Evolutionary conservation across 768 basidiomycete species (phyloP).

Genomic region (Sistotremastrum niveocremeum): DNA sequence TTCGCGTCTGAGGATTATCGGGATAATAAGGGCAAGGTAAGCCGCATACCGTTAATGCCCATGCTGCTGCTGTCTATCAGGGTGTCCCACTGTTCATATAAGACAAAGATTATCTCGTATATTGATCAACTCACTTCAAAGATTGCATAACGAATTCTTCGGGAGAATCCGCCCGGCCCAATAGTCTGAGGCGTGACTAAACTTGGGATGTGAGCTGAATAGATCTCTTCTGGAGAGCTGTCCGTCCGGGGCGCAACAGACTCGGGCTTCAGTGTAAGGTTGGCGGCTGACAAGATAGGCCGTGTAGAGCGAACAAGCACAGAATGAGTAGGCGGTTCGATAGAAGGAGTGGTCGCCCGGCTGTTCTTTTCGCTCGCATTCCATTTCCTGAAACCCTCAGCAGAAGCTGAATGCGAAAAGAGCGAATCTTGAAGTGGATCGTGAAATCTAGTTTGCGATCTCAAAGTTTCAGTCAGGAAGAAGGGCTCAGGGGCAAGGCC

Average conservation of each 20-base stretch:
- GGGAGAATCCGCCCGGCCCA: slow-evolving; percentile 46
- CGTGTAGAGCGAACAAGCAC: slow-evolving; percentile 53
- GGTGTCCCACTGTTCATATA: slow-evolving; percentile 57
- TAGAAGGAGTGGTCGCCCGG: slow-evolving; percentile 17
- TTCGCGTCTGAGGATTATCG: slow-evolving; percentile 16
- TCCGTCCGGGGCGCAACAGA: slow-evolving; percentile 7
- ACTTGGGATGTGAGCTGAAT: slow-evolving; percentile 61
- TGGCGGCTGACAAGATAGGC: slow-evolving; percentile 39
- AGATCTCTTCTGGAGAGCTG: slow-evolving; percentile 41
- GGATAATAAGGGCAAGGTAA: neutral
- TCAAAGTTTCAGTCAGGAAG: slow-evolving; percentile 74
- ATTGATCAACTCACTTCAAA: slow-evolving; percentile 42
- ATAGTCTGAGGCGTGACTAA: slow-evolving; percentile 66
- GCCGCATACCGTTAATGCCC: slow-evolving; percentile 51
- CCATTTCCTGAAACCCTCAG: slow-evolving; percentile 73
- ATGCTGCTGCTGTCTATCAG: slow-evolving; percentile 84
- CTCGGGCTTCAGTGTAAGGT: slow-evolving; percentile 17
- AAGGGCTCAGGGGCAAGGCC: slow-evolving; percentile 80
- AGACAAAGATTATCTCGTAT: neutral
- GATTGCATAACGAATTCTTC: slow-evolving; percentile 75
- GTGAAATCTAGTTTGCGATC: slow-evolving; percentile 78
- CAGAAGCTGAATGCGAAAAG: slow-evolving; percentile 67
- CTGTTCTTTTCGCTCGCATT: slow-evolving; percentile 48
- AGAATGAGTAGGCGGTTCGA: slow-evolving; percentile 8
- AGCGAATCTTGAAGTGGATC: slow-evolving; percentile 81